Evolutionary conservation across 768 basidiomycete species (phyloP).

Genomic region (Lactarius trivialis): DNA sequence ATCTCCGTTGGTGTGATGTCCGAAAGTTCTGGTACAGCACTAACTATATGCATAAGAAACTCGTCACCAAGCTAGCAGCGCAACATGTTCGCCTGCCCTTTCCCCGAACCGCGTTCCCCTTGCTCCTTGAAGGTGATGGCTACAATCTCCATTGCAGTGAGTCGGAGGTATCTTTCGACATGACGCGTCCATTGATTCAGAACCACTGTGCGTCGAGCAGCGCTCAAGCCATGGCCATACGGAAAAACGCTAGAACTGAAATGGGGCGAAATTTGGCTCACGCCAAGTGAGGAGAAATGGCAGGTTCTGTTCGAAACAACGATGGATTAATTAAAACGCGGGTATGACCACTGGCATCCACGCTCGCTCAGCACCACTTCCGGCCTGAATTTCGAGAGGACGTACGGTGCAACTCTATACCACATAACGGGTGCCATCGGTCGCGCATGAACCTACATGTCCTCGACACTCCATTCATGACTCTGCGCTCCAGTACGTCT

Average conservation of each 20-base stretch:
- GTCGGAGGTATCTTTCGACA: not conserved
- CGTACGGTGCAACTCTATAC: not conserved
- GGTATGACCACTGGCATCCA: not conserved
- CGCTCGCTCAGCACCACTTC: not conserved
- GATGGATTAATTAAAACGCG: not conserved
- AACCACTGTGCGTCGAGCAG: not conserved
- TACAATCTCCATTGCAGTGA: conserved; percentile 5
- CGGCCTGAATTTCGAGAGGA: not conserved
- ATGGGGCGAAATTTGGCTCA: conserved; percentile 4
- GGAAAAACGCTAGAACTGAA: conserved; percentile 5
- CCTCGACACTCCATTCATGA: conserved; percentile 84
- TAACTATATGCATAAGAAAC: conserved; percentile 3
- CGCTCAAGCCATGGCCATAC: conserved; percentile 7
- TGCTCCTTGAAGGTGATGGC: not conserved
- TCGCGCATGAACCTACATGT: conserved; percentile 55
- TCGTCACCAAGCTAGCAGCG: not conserved
- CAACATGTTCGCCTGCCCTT: not conserved
- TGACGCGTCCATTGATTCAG: not conserved
- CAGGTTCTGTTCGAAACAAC: conserved; percentile 1
- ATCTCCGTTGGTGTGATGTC: not conserved
- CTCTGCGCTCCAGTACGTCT: conserved; percentile 65
- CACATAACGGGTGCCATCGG: not conserved
- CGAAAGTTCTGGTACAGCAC: not conserved
- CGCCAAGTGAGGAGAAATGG: conserved; percentile 7
- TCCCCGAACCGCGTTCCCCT: conserved; percentile 1